A percentile compares a stretch with the other conserved stretches of the same genome.
phyloP scores from a whole-genome alignment of 2,329 filamentous ascomycete genomes.

The Bipolaris bicolor region DNA sequence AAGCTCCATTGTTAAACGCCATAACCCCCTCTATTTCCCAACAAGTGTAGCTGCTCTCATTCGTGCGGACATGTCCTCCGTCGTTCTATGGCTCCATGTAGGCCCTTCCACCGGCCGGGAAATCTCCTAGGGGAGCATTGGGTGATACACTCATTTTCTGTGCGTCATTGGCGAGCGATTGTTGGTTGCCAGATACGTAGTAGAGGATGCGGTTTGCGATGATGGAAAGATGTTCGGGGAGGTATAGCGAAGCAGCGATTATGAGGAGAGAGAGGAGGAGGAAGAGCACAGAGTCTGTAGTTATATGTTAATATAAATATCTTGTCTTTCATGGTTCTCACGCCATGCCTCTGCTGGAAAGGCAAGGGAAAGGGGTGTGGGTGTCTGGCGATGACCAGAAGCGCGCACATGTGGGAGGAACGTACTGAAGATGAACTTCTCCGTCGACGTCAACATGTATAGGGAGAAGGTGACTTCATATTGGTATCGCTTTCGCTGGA shows the following conservation, averaged over 20 bases:
- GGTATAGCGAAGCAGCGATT: conserved; percentile 88
- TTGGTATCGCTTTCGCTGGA: conserved; percentile 95
- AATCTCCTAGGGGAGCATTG: conserved; percentile 12
- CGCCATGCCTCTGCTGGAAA: background rate
- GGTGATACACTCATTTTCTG: conserved; percentile 21
- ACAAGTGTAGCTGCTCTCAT: background rate
- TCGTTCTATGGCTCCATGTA: conserved; percentile 30
- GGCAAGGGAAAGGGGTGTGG: no score
- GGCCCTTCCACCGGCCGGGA: conserved; percentile 22
- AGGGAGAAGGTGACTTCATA: conserved; percentile 96
- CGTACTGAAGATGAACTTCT: conserved; percentile 98
- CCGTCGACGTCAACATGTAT: conserved; percentile 95
- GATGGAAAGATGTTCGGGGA: conserved; percentile 86
- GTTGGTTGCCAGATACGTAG: conserved; percentile 85
- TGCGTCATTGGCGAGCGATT: conserved; percentile 25
- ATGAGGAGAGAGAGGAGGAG: conserved; percentile 84
- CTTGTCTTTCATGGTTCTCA: background rate
- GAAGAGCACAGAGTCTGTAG: conserved; percentile 85
- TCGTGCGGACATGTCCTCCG: background rate
- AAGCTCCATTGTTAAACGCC: background rate
- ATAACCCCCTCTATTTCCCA: background rate
- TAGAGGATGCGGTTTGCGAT: conserved; percentile 88
- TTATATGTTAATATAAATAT: background rate
- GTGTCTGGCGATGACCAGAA: background rate
- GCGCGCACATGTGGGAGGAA: conserved; percentile 12